Percentiles rank a stretch among this genome's conserved stretches.
phyloP scores from a whole-genome alignment of 1,284 basidiomycete genomes.

The Sanghuangporus weigelae region DNA sequence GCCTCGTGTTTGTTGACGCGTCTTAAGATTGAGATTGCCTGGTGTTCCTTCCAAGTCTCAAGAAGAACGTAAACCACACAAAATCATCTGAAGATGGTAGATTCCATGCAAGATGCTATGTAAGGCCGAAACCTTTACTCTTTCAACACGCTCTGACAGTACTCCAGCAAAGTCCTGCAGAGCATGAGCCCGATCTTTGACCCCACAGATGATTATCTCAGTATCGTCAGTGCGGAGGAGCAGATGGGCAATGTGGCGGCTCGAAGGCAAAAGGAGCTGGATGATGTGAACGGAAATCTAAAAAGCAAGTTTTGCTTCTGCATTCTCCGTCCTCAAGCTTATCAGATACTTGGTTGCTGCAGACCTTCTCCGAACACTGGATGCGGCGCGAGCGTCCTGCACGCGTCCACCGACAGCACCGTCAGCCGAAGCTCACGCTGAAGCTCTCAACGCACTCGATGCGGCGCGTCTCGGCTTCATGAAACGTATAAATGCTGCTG shows the following conservation, averaged over 20 bases:
- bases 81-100: constrained; percentile 36
- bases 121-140: not conserved
- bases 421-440: constrained; percentile 57
- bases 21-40: not conserved
- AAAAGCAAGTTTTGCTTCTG: constrained; percentile 40
- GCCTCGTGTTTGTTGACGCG: not conserved
- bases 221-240: constrained; percentile 65
- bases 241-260: constrained; percentile 52
- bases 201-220: constrained; percentile 69
- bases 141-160: not conserved
- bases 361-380: constrained; percentile 59
- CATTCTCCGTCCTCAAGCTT: not conserved
- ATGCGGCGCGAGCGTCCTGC: constrained; percentile 64
- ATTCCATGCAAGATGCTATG: constrained; percentile 34
- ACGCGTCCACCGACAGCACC: constrained; percentile 62
- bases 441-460: constrained; percentile 61
- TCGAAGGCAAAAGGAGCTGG: constrained; percentile 55
- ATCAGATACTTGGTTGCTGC: not conserved
- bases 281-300: constrained; percentile 54
- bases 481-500: constrained; percentile 70
- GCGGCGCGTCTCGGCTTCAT: constrained; percentile 55
- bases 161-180: constrained; percentile 52
- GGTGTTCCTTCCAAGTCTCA: not conserved
- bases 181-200: constrained; percentile 66
- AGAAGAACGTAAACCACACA: not conserved